A percentile compares a stretch with the other conserved stretches of the same genome.
Evolutionary conservation across 2,329 filamentous ascomycete species (phyloP).

Genomic region (Sporothrix humicola): DNA sequence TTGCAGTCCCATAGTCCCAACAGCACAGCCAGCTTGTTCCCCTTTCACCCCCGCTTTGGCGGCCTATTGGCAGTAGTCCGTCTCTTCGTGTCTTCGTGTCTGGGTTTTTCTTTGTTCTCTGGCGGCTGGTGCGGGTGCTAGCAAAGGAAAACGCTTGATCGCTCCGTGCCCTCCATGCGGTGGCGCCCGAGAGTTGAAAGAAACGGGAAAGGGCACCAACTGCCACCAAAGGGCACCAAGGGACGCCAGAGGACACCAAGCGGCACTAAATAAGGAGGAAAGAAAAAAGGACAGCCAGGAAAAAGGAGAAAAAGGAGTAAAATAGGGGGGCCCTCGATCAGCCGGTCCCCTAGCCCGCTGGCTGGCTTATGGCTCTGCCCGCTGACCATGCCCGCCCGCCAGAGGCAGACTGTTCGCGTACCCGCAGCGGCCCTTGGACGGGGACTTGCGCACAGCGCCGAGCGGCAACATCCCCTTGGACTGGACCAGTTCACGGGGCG

Average conservation of each 20-base stretch:
- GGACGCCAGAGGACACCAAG: not conserved
- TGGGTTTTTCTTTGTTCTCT: slow-evolving; percentile 27
- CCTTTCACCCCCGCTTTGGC: slow-evolving; percentile 15
- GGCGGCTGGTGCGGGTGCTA: slow-evolving; percentile 29
- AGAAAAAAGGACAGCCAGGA: too few species aligned
- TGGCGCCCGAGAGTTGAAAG: slow-evolving; percentile 16
- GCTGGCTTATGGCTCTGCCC: too few species aligned
- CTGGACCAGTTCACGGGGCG: not conserved
- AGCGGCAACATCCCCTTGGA: slow-evolving; percentile 10
- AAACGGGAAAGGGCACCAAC: slow-evolving; percentile 14
- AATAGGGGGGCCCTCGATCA: too few species aligned
- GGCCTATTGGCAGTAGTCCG: slow-evolving; percentile 13
- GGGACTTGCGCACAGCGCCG: slow-evolving; percentile 23
- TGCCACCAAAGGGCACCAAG: not conserved
- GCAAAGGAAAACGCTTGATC: not conserved
- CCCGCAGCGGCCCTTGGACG: slow-evolving; percentile 26
- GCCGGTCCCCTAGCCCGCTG: not conserved
- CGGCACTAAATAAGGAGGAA: not conserved
- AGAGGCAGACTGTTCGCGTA: not conserved
- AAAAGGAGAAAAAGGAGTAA: too few species aligned
- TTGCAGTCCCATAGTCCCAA: not conserved
- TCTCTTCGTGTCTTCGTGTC: not conserved
- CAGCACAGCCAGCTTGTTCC: not conserved
- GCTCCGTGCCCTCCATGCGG: slow-evolving; percentile 23
- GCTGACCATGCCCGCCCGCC: not conserved